Evolutionary conservation across 1,139 yeast genomes (phyloP), one percentile per base, ranked within the genome.

Genomic region (Yamadazyma sp.): DNA sequence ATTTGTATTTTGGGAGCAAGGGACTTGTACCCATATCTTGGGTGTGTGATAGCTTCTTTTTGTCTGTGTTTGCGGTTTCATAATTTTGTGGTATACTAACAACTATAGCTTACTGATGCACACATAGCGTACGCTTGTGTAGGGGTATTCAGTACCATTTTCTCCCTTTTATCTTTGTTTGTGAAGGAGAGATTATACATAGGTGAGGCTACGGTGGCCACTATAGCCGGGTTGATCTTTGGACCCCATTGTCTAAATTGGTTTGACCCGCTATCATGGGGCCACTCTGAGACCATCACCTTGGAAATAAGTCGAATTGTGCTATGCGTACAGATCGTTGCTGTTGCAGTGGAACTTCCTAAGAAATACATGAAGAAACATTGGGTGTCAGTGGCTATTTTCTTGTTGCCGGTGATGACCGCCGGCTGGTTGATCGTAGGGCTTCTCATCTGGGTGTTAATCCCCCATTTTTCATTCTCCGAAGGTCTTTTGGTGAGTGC

Each of bases 271-370:
- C 62, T 81, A 8, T 70, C 81, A 16, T 92, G 98, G 98, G 98
- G 98, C 1, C 87, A 91, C 56, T 69, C 87, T 3, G 96, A 89
- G 56, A 75, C 76, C 45, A 83, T 92, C 48, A 92, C 98, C 0
- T 68, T 92, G 48, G 98, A 92, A 58, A 75, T 92, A 20, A 84
- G 95, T 47, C 76, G 98, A 46, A 80, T 92, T 17, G 95, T 91
- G 10, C 68, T 92, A 52, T 87, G 95, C 59, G 81, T 92, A 40
- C 98, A 92, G 66, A 92, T 92, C 54, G 95, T 92, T 53, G 98
- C 98, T 10, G 98, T 91, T 34, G 96, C 98, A 1, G 98, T 92
- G 30, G 98, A 92, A 64, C 71, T 92, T 62, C 98, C 98, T 15
- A 81, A 87, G 49, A 88, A 88, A 59, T 92, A 92, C 62, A 87